Evolutionary conservation across 768 basidiomycete species (phyloP).

Genomic region (Lactarius sp.): DNA sequence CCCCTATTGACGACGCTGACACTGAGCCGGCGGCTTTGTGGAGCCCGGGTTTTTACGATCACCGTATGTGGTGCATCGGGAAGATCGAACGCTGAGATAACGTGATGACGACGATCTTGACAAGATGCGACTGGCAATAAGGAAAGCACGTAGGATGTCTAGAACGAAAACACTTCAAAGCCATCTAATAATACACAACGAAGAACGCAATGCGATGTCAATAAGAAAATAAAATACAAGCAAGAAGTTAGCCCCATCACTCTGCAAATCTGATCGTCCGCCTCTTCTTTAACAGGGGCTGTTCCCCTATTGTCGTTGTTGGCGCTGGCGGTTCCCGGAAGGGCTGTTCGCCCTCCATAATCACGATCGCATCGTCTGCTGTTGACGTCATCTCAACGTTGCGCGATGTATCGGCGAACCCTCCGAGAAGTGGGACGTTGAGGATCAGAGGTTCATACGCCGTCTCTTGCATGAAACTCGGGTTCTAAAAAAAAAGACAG

Average conservation of each 20-base stretch:
- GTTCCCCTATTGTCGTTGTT: background rate
- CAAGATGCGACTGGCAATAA: too few species aligned
- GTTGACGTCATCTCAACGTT: background rate
- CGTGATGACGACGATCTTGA: background rate
- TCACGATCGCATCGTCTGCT: background rate
- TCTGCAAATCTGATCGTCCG: constrained; percentile 17
- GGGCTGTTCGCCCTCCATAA: background rate
- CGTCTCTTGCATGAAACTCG: constrained; percentile 19
- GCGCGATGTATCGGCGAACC: background rate
- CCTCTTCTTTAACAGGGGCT: constrained; percentile 2
- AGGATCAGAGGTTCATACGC: constrained; percentile 17
- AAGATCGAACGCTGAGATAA: too few species aligned
- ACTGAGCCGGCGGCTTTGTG: too few species aligned
- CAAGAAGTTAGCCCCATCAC: background rate
- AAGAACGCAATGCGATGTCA: background rate
- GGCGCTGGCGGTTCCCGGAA: background rate
- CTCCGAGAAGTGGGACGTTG: constrained; percentile 13
- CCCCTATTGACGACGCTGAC: too few species aligned
- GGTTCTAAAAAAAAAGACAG: constrained; percentile 4
- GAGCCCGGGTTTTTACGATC: too few species aligned
- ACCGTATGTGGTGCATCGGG: too few species aligned
- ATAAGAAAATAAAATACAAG: too few species aligned
- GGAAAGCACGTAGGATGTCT: too few species aligned
- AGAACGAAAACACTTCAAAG: too few species aligned
- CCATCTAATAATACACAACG: background rate